Evolutionary conservation across 2,329 filamentous ascomycete species (phyloP).

Genomic region (Macrophomina phaseolina): DNA sequence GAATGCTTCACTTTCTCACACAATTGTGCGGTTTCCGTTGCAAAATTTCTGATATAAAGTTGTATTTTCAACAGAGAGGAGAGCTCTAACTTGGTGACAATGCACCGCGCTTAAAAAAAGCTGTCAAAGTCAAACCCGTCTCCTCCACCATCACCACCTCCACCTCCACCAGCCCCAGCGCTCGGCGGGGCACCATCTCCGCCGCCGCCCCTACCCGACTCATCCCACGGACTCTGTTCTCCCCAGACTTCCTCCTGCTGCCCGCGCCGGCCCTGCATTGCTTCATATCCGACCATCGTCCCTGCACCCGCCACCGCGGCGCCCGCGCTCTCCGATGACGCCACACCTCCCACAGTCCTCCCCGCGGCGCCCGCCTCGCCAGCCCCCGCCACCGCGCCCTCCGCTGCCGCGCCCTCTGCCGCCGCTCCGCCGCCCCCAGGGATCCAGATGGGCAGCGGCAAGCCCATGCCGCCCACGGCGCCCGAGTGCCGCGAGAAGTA

Average conservation of each 20-base stretch:
- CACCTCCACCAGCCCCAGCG: slow-evolving; percentile 4
- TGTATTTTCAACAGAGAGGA: not conserved
- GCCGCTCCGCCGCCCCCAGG: slow-evolving; percentile 50
- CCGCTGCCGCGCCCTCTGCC: slow-evolving; percentile 41
- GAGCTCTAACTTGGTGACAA: not conserved
- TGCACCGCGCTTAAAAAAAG: not conserved
- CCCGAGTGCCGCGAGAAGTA: slow-evolving; percentile 68
- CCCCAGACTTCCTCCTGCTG: slow-evolving; percentile 34
- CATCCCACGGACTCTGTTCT: slow-evolving; percentile 37
- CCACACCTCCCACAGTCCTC: slow-evolving; percentile 54
- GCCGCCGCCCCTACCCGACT: not conserved
- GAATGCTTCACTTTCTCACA: no score
- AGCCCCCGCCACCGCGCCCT: slow-evolving; percentile 48
- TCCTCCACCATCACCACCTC: not conserved
- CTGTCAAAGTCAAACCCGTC: not conserved
- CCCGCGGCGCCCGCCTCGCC: slow-evolving; percentile 50
- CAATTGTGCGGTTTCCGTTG: no score
- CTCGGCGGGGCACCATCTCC: not conserved
- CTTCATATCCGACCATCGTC: slow-evolving; percentile 67
- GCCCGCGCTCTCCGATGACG: slow-evolving; percentile 48
- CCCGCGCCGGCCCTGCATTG: slow-evolving; percentile 59
- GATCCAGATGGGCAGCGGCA: slow-evolving; percentile 57
- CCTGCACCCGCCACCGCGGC: slow-evolving; percentile 55
- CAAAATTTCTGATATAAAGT: no score
- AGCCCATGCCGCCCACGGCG: slow-evolving; percentile 48